Evolutionary conservation across 169 alveolate species (phyloP).

Genomic region (Eimeria nieschulzi): DNA sequence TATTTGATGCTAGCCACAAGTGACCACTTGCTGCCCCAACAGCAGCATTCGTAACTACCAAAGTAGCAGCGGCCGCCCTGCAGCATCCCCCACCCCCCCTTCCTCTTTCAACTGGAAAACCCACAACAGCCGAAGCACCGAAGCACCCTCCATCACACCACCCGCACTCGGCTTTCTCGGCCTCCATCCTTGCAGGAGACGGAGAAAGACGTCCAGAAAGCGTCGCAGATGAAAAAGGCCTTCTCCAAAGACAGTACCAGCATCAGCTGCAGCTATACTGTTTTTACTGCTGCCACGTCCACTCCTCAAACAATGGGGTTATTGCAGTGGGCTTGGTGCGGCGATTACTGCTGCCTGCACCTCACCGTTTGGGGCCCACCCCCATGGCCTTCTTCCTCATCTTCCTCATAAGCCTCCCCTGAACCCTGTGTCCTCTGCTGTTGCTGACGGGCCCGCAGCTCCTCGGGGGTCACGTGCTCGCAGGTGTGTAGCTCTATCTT

Average conservation of each 20-base stretch:
- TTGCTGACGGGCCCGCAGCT: constrained; percentile 69
- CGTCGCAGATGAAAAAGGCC: too few species aligned
- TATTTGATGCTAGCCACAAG: constrained; percentile 65
- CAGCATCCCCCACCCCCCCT: constrained; percentile 37
- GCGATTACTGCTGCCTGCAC: constrained; percentile 73
- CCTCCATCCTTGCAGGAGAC: too few species aligned
- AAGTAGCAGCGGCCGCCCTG: constrained; percentile 55
- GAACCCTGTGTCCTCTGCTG: constrained; percentile 70
- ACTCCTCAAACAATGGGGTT: too few species aligned
- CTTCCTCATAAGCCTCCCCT: constrained; percentile 77
- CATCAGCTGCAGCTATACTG: too few species aligned
- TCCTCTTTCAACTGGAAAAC: too few species aligned
- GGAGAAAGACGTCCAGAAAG: too few species aligned
- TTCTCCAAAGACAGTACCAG: too few species aligned
- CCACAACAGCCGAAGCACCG: too few species aligned
- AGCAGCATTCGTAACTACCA: constrained; percentile 65
- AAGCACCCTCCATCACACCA: too few species aligned
- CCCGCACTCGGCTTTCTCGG: too few species aligned
- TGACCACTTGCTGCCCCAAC: constrained; percentile 31
- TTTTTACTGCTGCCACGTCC: too few species aligned
- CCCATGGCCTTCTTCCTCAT: constrained; percentile 71
- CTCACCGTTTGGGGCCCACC: constrained; percentile 72
- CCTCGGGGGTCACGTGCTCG: constrained; percentile 69
- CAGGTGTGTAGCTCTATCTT: constrained; percentile 63
- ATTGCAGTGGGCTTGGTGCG: neutral